These are phyloP conservation scores for Leccinellum albellum DNA, from an alignment of 768 basidiomycete species.

Conservation along the genomic window DNA sequence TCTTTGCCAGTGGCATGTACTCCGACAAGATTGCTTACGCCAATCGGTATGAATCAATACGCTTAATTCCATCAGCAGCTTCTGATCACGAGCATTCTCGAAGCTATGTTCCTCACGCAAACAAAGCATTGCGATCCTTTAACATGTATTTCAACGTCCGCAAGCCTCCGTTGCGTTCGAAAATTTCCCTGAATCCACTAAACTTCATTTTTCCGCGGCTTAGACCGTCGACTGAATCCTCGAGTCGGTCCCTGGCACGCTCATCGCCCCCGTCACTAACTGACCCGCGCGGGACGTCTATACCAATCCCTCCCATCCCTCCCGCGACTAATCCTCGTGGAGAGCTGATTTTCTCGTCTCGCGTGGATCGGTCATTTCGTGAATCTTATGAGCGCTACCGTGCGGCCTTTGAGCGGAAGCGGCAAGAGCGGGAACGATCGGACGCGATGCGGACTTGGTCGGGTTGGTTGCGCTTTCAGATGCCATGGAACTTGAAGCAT, in stretches of 20 bases:
- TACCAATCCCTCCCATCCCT: slow-evolving; percentile 67
- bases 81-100: slow-evolving; percentile 14
- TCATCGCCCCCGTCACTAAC: slow-evolving; percentile 32
- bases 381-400: slow-evolving; percentile 94
- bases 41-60: slow-evolving; percentile 65
- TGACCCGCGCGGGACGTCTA: slow-evolving; percentile 40
- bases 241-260: slow-evolving; percentile 24
- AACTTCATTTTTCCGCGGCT: slow-evolving; percentile 36
- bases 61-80: slow-evolving; percentile 7
- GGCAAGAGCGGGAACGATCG: slow-evolving; percentile 60
- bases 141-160: slow-evolving; percentile 98
- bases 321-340: slow-evolving; percentile 88
- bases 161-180: slow-evolving; percentile 65
- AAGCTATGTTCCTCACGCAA: slow-evolving; percentile 96
- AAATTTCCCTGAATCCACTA: slow-evolving; percentile 42
- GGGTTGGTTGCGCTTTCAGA: slow-evolving; percentile 28
- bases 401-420: slow-evolving; percentile 73
- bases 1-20: slow-evolving; percentile 97
- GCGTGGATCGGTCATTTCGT: slow-evolving; percentile 75
- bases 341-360: slow-evolving; percentile 92
- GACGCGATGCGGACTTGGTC: slow-evolving; percentile 29
- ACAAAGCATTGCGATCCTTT: slow-evolving; percentile 83
- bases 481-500: slow-evolving; percentile 26
- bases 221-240: slow-evolving; percentile 17
- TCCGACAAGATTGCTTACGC: slow-evolving; percentile 95